Evolutionary conservation across 1,284 basidiomycete species (phyloP), one percentile per base, ranked within the genome.

Genomic region (Schizopora paradoxa): DNA sequence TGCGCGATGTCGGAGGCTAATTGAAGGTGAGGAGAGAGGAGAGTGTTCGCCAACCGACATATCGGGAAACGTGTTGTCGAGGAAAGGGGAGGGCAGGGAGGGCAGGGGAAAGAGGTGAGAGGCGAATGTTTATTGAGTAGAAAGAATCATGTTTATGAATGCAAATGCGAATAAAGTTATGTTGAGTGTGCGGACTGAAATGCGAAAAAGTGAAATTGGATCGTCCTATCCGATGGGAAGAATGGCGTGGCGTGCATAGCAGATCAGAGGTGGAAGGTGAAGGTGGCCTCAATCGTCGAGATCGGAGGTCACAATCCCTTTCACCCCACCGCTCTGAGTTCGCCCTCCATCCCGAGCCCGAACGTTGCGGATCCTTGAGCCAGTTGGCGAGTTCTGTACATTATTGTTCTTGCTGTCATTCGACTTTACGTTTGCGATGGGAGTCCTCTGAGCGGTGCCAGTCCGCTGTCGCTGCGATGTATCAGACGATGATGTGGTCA

Each of bases 301-400:
- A 32, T 53, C 55, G 6, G 73, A 74, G 29, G 73, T 71, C 58
- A 81, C 62, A 37, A 86, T 70, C 13, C 81, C 84, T 55, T 76
- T 79, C 19, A 88, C 83, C 18, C 85, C 85, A 2, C 85, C 86
- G 57, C 85, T 88, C 66, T 86, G 82, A 50, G 86, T 88, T 55
- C 86, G 67, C 31, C 85, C 85, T 4, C 86, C 86, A 62, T 88
- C 83, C 47, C 83, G 69, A 32, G 79, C 86, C 32, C 81, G 74
- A 32, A 77, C 73, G 11, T 73, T 80, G 57, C 85, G 79, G 78
- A 87, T 72, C 54, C 67, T 64, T 48, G 63, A 66, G 26, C 67
- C 57, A 35, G 66, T 42, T 22, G 18, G 27, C 43, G 5, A 43
- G 51, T 45, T 52, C 51, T 19, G 34, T n/a, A n/a, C n/a, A n/a